Conservation (phyloP, 768 basidiomycete species). For the Tephrocybe sp. region DNA sequence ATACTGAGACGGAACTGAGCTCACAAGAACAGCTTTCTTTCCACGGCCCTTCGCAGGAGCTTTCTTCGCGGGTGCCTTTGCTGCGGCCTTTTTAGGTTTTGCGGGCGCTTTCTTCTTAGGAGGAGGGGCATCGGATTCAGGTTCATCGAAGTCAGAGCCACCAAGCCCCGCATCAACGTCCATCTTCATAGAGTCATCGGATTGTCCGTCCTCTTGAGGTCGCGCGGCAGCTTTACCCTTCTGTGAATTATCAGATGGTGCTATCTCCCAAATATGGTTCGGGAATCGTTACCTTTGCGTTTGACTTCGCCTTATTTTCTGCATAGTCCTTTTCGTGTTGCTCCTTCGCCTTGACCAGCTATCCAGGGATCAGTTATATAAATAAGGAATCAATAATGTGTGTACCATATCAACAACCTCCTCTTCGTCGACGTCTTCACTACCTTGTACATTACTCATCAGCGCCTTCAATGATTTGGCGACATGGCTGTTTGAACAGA, state of each 20-base stretch:
- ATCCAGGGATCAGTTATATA: constrained; percentile 1
- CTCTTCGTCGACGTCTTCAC: constrained; percentile 66
- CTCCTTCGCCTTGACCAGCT: constrained; percentile 73
- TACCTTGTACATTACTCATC: constrained; percentile 66
- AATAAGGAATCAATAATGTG: too few species aligned
- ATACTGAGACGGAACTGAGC: too few species aligned
- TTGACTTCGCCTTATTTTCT: constrained; percentile 44
- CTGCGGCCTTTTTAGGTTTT: constrained; percentile 30
- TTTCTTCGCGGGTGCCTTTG: constrained; percentile 40
- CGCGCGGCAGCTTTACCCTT: constrained; percentile 53
- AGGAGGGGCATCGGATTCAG: constrained; percentile 45
- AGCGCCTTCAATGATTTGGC: constrained; percentile 52
- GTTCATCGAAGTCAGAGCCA: constrained; percentile 53
- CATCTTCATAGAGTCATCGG: constrained; percentile 79
- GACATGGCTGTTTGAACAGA: constrained; percentile 55
- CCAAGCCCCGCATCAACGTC: constrained; percentile 53
- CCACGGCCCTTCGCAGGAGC: constrained; percentile 48
- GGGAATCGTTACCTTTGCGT: constrained; percentile 38
- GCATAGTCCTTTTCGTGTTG: constrained; percentile 62
- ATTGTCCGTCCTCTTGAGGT: constrained; percentile 40
- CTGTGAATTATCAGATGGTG: background rate
- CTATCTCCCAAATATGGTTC: background rate
- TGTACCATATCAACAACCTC: constrained; percentile 74
- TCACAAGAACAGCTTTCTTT: constrained; percentile 47
- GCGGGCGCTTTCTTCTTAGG: constrained; percentile 43